These are phyloP conservation scores for Helicostylum pulchrum DNA, from an alignment of 192 early-diverging fungal species.

Conservation along the genomic window DNA sequence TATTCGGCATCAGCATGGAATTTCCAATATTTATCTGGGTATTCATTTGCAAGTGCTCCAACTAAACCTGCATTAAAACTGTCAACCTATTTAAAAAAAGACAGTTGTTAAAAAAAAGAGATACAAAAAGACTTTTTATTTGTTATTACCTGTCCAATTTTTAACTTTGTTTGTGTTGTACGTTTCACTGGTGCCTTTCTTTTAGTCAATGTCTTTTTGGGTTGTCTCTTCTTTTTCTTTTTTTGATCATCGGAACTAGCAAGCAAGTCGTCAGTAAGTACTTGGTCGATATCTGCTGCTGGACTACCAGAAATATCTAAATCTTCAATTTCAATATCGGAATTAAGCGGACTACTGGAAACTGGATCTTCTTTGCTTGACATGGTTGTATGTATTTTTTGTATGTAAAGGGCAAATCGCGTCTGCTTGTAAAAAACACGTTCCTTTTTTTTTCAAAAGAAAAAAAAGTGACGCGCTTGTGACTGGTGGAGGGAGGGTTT, in stretches of 20 bases:
- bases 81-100: neutral
- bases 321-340: neutral
- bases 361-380: neutral
- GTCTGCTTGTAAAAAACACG: too few species aligned
- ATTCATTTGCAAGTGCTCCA: constrained; percentile 46
- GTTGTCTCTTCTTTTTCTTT: constrained; percentile 3
- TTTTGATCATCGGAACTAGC: constrained; percentile 17
- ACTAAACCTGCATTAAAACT: constrained; percentile 49
- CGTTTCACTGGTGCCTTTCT: constrained; percentile 15
- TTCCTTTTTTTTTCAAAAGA: too few species aligned
- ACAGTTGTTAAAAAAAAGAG: neutral
- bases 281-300: constrained; percentile 4
- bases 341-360: neutral
- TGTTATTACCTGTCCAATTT: neutral
- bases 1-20: constrained; percentile 47
- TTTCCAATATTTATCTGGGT: constrained; percentile 64
- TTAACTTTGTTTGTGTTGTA: constrained; percentile 15
- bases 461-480: too few species aligned
- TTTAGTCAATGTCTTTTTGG: constrained; percentile 18
- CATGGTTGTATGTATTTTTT: neutral
- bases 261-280: constrained; percentile 22
- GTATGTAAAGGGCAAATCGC: too few species aligned
- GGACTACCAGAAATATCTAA: neutral
- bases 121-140: neutral
- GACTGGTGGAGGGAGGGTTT: too few species aligned